phyloP scores from a whole-genome alignment of 2,329 filamentous ascomycete genomes.

The Colletotrichum tabaci region DNA sequence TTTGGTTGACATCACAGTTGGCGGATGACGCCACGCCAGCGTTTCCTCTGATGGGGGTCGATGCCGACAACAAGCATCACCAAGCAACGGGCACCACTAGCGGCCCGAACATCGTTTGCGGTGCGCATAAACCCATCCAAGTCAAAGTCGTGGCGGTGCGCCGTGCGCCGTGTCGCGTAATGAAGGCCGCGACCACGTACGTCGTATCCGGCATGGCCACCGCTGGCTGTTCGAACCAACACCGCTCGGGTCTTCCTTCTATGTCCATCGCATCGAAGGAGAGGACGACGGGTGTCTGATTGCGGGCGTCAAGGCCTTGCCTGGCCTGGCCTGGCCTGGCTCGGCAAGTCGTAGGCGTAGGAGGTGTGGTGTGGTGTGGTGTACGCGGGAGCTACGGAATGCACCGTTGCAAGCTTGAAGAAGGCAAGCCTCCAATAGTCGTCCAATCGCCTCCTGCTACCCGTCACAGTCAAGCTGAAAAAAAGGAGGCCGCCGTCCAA shows the following conservation, averaged over 20 bases:
- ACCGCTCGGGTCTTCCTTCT: not conserved
- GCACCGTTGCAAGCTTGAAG: conserved; percentile 37
- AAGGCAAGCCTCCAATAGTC: not conserved
- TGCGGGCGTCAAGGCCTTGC: conserved; percentile 6
- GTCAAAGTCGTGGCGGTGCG: conserved; percentile 1
- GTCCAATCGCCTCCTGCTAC: conserved; percentile 5
- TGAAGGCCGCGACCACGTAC: not conserved
- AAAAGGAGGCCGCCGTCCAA: conserved; percentile 18
- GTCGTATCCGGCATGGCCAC: conserved; percentile 19
- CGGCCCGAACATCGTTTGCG: conserved; percentile 13
- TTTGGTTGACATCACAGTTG: not conserved
- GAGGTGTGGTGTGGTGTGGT: too few species aligned
- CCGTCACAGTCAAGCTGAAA: conserved; percentile 16
- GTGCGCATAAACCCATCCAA: not conserved
- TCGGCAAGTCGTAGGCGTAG: conserved; percentile 4
- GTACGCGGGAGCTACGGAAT: conserved; percentile 32
- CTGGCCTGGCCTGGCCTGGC: not conserved
- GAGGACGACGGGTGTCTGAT: not conserved
- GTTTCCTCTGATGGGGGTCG: not conserved
- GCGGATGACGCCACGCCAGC: conserved; percentile 26
- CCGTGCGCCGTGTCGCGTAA: conserved; percentile 23
- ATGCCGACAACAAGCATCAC: not conserved
- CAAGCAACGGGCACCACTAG: not conserved
- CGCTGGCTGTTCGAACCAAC: conserved; percentile 10
- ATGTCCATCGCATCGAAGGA: not conserved